Base-by-base conservation (phyloP, 148 eudicot species). In the Vaccinium vitisidaea region DNA sequence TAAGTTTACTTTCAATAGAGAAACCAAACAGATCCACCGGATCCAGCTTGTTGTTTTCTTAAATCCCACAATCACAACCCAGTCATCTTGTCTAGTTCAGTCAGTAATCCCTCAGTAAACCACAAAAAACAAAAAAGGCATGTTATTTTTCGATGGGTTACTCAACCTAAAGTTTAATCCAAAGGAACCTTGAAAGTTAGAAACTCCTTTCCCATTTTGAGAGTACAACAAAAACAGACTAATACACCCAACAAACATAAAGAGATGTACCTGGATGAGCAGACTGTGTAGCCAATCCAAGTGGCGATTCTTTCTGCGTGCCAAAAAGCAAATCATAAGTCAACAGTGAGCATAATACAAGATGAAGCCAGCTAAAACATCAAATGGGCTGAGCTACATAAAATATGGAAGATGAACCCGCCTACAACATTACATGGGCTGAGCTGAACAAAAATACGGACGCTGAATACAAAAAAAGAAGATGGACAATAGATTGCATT, bases 221-320 rank as follows among this genome's bases (percentile, higher is more conserved):
- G 36, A 48, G 25, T 77, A 52, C 49, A 71, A 6, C 27, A 39
- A 21, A 48, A 81, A 58, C 46, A 69, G 61, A 25, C 25, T 53
- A 77, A 80, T 15, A 14, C 36, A 21, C 5, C 16, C 32, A 69
- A 6, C 2, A 71, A 53, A 19, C 82, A 21, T 25, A 14, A 16
- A 36, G 73, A 77, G 12, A 14, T 15, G 54, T 86, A 96, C 99
- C 99, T 84, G 99, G 99, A 89, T 96, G 98, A 89, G 98, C 99
- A 69, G 99, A 96, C 81, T 92, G 82, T 50, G 97, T 93, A 48
- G 98, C 92, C 87, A 90, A 86, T 59, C 99, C 99, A 59, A 92
- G 75, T 67, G 99, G 99, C 23, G 97, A 88, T 85, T 94, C 97
- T 89, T 96, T 96, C 99, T 96, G 93, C 92, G 89, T 54, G 10